Base-by-base conservation (phyloP, 805 yeast genomes). In the Yarrowia keelungensis region DNA sequence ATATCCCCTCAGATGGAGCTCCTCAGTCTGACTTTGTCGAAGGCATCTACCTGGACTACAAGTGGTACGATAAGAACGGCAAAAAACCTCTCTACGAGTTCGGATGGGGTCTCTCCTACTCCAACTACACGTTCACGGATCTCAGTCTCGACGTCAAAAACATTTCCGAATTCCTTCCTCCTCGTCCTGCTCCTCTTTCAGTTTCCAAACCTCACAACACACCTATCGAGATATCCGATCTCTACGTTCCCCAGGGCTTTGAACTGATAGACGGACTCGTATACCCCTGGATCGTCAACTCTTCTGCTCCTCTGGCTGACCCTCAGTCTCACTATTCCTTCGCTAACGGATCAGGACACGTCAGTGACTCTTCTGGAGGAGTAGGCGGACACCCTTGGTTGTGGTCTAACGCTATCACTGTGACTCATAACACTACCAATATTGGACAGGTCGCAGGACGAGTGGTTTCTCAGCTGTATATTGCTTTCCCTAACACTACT, bases 1-100 rank as follows among this genome's bases (percentile, higher is more conserved):
- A 76, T 42, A 75, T 79, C 9, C 76, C 77, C 5, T 71, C 73
- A 32, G 73, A 79, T 61, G 82, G 82, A 1, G 70, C 71, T 42
- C 82, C 83, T 10, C 78, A 75, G 59, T 79, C 77, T 70, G 71
- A 70, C 35, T 69, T 73, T 62, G 75, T 74, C 32, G 79, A 84
- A 26, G 87, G 83, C 61, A 76, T 84, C 22, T 84, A 80, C 71
- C 73, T 85, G 65, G 90, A 86, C 74, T 87, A 87, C 78, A 77
- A 85, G 65, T 84, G 82, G 73, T 87, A 86, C 75, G 88, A 86
- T 72, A 84, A 84, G 74, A 80, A 83, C 70, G 81, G 83, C 67
- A 83, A 86, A 51, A 80, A 80, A 70, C 89, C 89, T n/a, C 76
- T 89, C 61, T 87, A 75, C 73, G 89, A 85, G 70, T 87, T 87